Evolutionary conservation across 768 basidiomycete species (phyloP).

Genomic region (Amyloporia xantha): DNA sequence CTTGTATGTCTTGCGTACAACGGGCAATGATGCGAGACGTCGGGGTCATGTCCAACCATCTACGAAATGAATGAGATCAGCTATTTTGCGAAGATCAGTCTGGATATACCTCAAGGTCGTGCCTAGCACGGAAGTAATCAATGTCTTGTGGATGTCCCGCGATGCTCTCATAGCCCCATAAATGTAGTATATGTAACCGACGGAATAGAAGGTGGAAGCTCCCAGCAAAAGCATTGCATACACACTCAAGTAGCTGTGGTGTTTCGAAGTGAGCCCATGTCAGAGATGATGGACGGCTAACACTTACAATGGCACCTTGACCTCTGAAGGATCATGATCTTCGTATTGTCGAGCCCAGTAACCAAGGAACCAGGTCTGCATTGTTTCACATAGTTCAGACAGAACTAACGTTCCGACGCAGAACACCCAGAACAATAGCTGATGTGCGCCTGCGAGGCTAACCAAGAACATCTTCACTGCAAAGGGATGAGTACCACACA

Average conservation of each 20-base stretch:
- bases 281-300: not conserved
- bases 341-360: constrained; percentile 32
- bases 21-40: constrained; percentile 56
- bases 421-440: constrained; percentile 23
- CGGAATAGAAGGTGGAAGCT: constrained; percentile 16
- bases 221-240: constrained; percentile 18
- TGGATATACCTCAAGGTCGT: constrained; percentile 23
- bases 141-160: constrained; percentile 23
- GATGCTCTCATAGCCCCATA: constrained; percentile 27
- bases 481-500: not conserved
- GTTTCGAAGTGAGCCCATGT: not conserved
- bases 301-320: constrained; percentile 27
- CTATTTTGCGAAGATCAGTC: not conserved
- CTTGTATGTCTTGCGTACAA: constrained; percentile 59
- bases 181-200: constrained; percentile 19
- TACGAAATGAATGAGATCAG: constrained; percentile 8
- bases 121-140: constrained; percentile 25
- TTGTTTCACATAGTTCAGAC: constrained; percentile 9
- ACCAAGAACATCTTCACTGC: constrained; percentile 27
- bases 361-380: constrained; percentile 31
- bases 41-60: constrained; percentile 48
- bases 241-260: constrained; percentile 23
- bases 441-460: constrained; percentile 21
- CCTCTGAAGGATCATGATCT: constrained; percentile 13
- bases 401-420: constrained; percentile 14